Conservation (phyloP, 2,329 filamentous ascomycete genomes). For the Metarhizium anisopliae region DNA sequence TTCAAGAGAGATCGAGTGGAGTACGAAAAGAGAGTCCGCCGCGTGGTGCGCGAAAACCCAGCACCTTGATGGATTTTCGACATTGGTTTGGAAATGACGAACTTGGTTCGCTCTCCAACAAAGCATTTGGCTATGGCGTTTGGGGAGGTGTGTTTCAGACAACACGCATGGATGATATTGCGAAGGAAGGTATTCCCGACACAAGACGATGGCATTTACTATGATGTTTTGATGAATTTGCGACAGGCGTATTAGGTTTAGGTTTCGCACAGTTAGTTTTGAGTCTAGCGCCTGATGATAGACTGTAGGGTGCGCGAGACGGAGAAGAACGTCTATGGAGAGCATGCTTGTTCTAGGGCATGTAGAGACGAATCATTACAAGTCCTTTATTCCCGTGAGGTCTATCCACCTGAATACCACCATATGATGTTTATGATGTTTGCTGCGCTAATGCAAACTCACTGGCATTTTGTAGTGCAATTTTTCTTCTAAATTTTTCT, state of each 20-base stretch:
- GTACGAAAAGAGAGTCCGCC: constrained; percentile 81
- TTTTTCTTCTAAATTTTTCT: too few species aligned
- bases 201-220: background rate
- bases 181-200: background rate
- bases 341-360: too few species aligned
- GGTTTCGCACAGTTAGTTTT: background rate
- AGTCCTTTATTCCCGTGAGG: too few species aligned
- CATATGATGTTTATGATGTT: too few species aligned
- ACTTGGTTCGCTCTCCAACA: constrained; percentile 3
- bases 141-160: constrained; percentile 18
- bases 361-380: too few species aligned
- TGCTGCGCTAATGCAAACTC: too few species aligned
- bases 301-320: background rate
- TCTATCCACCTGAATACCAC: too few species aligned
- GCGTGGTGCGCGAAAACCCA: constrained; percentile 83
- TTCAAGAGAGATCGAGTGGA: constrained; percentile 83
- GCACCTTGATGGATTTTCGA: constrained; percentile 44
- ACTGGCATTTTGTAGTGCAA: too few species aligned
- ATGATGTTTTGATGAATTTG: constrained; percentile 13
- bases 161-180: constrained; percentile 5
- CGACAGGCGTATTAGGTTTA: constrained; percentile 5
- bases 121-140: constrained; percentile 21
- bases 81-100: constrained; percentile 5
- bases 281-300: background rate
- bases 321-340: background rate